Percentiles rank a stretch among this genome's conserved stretches.
These are phyloP conservation scores for Rhizopus delemar DNA, from an alignment of 371 early-diverging fungal species.

Conservation along the genomic window DNA sequence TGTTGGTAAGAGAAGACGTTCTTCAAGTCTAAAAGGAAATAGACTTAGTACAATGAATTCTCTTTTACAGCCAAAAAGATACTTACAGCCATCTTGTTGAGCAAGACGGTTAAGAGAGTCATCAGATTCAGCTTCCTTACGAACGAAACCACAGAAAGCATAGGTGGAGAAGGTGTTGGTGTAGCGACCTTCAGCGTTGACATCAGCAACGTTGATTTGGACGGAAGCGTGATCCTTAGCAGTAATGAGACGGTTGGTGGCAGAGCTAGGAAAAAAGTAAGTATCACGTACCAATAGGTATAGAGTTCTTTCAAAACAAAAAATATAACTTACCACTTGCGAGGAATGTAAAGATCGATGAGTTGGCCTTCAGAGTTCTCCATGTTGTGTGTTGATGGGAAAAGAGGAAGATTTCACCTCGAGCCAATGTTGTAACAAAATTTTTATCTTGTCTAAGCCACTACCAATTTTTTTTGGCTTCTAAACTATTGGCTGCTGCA, in stretches of 20 bases:
- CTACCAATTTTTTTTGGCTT: background rate
- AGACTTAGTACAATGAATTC: background rate
- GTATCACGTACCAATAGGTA: background rate
- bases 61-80: background rate
- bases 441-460: constrained; percentile 30
- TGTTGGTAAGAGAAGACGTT: constrained; percentile 57
- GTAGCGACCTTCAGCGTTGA: constrained; percentile 84
- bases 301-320: background rate
- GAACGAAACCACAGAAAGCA: constrained; percentile 93
- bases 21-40: constrained; percentile 40
- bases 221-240: constrained; percentile 96
- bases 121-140: constrained; percentile 90
- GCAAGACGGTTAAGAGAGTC: constrained; percentile 97
- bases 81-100: constrained; percentile 82
- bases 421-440: constrained; percentile 17
- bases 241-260: constrained; percentile 57
- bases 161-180: constrained; percentile 83
- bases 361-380: constrained; percentile 74
- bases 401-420: constrained; percentile 22
- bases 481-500: constrained; percentile 24
- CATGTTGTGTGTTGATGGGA: constrained; percentile 43
- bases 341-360: constrained; percentile 93
- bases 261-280: constrained; percentile 36
- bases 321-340: constrained; percentile 81
- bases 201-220: constrained; percentile 96